Percentiles rank a stretch among this genome's conserved stretches.
Conservation (phyloP, 352 stramenopile species). For the Vaucheria bursata region DNA sequence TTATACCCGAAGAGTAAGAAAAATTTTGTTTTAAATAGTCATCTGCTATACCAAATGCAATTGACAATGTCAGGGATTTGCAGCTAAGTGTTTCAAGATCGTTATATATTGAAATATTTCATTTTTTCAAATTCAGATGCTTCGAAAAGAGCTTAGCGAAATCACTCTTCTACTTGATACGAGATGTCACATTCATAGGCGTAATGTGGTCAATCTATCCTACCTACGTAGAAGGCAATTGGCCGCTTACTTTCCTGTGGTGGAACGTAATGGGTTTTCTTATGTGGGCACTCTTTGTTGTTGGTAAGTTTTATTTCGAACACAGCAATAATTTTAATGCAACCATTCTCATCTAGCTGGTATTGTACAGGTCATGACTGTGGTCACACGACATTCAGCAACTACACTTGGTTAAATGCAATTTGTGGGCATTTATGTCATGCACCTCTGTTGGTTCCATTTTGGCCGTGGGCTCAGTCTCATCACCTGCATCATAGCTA, state of each 20-base stretch:
- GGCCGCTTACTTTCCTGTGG: constrained; percentile 37
- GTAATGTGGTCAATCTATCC: constrained; percentile 36
- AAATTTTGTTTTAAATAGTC: no score
- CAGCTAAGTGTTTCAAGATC: no score
- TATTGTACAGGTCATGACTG: constrained; percentile 48
- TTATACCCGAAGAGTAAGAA: neutral
- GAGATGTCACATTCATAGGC: constrained; percentile 40
- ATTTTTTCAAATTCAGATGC: constrained; percentile 8
- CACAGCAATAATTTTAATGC: neutral
- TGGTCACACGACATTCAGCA: constrained; percentile 51
- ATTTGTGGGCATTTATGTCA: constrained; percentile 62
- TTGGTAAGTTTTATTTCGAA: constrained; percentile 31
- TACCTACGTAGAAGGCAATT: constrained; percentile 43
- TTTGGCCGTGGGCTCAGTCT: constrained; percentile 50
- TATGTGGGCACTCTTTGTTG: constrained; percentile 57
- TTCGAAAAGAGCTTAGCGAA: constrained; percentile 33
- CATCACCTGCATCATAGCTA: constrained; percentile 60
- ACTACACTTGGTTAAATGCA: constrained; percentile 58
- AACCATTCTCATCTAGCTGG: neutral
- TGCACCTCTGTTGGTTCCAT: constrained; percentile 53
- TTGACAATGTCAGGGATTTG: no score
- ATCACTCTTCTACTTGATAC: constrained; percentile 52
- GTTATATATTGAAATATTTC: no score
- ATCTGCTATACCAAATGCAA: no score
- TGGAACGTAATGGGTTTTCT: constrained; percentile 55